These are phyloP conservation scores for Eucalyptus melliodora DNA, from an alignment of 345 rosid species.

Conservation along the genomic window DNA sequence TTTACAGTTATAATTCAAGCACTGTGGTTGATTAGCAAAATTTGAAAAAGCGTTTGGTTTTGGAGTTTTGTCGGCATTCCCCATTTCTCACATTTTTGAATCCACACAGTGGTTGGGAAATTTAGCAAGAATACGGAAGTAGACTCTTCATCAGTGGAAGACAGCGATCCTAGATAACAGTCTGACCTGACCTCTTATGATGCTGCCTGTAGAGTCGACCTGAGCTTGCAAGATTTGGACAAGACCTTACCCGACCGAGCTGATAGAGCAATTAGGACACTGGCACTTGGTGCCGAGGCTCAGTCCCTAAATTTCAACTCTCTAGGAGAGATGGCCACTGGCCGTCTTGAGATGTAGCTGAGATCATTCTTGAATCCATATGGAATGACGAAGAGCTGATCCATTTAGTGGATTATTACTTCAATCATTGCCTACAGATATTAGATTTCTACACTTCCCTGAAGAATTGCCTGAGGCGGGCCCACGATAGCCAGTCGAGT, in stretches of 20 bases:
- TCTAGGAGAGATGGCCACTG: slow-evolving; percentile 7
- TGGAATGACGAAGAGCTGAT: slow-evolving; percentile 54
- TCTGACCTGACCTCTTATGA: slow-evolving; percentile 47
- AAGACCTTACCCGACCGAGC: slow-evolving; percentile 22
- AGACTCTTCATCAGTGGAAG: neutral
- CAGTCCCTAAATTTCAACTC: slow-evolving; percentile 37
- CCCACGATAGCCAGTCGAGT: slow-evolving; percentile 48
- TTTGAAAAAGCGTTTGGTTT: neutral
- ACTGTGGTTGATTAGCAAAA: neutral
- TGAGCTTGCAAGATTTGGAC: slow-evolving; percentile 51
- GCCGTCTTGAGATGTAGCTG: slow-evolving; percentile 52
- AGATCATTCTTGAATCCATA: slow-evolving; percentile 44
- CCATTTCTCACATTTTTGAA: too few relatives aligned
- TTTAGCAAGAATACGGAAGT: neutral
- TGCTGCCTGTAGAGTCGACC: slow-evolving; percentile 55
- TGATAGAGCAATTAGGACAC: slow-evolving; percentile 32
- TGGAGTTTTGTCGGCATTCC: neutral
- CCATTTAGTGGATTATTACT: slow-evolving; percentile 48
- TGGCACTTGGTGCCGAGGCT: slow-evolving; percentile 34
- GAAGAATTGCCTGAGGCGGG: slow-evolving; percentile 48
- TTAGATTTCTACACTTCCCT: slow-evolving; percentile 30
- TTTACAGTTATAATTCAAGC: neutral
- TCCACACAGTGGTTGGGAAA: neutral
- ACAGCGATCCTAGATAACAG: slow-evolving; percentile 2
- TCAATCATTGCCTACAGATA: slow-evolving; percentile 37